Evolutionary conservation across 2,329 filamentous ascomycete genomes (phyloP), one percentile per base, ranked within the genome.

Genomic region (Reticulascus tulasneorum): DNA sequence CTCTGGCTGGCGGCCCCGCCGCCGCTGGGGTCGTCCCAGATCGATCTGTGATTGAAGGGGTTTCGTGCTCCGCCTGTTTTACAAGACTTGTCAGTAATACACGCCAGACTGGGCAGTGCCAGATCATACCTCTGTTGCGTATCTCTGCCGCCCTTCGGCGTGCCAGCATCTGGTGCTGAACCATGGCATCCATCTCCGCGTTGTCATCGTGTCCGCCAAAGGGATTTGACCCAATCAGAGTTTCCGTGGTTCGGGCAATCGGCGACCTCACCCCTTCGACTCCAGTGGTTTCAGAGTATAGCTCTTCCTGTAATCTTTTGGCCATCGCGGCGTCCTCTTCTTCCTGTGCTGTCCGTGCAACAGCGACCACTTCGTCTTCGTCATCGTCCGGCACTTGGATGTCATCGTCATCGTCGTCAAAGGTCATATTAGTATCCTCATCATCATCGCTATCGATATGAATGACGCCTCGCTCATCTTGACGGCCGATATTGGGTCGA

Each of bases 271-370:
- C 82, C 23, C 51, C 53, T 56, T 40, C 46, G 9, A 22, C 37
- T 4, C 32, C 37, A 11, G 20, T 4, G 6, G 35, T 62, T 28
- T 64, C 75, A 34, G 76, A 74, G 51, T 96, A 97, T 55, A 95
- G 75, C 61, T 98, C 89, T 54, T 98, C 86, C 59, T 98, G 93
- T 41, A 98, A 62, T 38, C 86, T 79, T 58, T 90, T 79, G 7
- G 93, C 93, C 81, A 97, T 91, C 27, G 86, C 90, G 34, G 88
- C 90, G 53, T 98, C 93, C 52, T 95, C 89, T 46, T 96, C 90
- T 47, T 85, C 78, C 35, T 80, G 69, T 12, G 74, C 77, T 5
- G 59, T 62, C 21, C 61, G 64, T 9, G 63, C 64, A 24, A 71
- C 62, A 2, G 55, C 55, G 5, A 55, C 62, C 1, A 60, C 64